Evolutionary conservation across 116 monocot genomes (phyloP).

Genomic region (Posidonia oceanica): DNA sequence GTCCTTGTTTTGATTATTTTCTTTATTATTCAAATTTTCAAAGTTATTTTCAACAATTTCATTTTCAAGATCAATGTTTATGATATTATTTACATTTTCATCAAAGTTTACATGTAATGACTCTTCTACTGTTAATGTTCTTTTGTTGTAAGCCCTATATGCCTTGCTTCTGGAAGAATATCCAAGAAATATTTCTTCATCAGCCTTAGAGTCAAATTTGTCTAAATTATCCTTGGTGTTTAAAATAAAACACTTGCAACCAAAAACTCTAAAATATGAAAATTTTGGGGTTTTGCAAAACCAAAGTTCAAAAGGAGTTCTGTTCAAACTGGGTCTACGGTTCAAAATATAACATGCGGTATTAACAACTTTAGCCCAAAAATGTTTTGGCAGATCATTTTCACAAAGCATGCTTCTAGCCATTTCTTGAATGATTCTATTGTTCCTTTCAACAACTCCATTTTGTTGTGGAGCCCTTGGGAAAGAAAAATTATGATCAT

Average conservation of each 20-base stretch:
- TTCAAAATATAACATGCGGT: too few relatives aligned
- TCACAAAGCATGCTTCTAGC: too few relatives aligned
- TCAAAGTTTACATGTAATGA: background rate
- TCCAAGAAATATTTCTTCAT: background rate
- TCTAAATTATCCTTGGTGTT: too few relatives aligned
- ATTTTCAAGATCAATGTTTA: background rate
- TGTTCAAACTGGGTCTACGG: too few relatives aligned
- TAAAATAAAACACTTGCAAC: too few relatives aligned
- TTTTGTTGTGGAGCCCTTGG: too few relatives aligned
- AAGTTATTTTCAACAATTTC: background rate
- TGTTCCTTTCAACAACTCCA: too few relatives aligned
- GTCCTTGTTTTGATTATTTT: background rate
- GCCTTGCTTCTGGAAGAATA: too few relatives aligned
- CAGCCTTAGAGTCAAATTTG: background rate
- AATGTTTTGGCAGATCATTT: too few relatives aligned
- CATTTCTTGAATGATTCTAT: too few relatives aligned
- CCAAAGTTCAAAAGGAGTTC: background rate
- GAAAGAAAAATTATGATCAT: background rate
- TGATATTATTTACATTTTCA: background rate
- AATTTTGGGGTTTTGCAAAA: background rate
- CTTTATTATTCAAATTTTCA: background rate
- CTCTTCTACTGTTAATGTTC: background rate
- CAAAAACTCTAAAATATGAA: too few relatives aligned
- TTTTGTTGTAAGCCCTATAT: background rate
- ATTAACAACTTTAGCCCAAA: too few relatives aligned